phyloP scores from a whole-genome alignment of 352 stramenopile species.

The Blastocystis sp. region DNA sequence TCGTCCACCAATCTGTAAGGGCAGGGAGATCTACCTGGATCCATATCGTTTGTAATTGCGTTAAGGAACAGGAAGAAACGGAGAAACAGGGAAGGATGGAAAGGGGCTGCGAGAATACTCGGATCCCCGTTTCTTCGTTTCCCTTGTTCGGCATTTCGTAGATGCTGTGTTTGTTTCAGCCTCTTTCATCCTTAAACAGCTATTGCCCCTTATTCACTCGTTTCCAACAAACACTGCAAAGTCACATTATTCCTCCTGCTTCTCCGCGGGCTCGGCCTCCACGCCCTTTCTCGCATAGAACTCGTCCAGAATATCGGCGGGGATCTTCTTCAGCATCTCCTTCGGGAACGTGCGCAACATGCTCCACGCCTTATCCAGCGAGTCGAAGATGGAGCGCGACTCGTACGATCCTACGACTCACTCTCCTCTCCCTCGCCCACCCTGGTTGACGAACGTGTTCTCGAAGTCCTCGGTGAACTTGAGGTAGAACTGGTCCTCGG shows the following conservation, averaged over 20 bases:
- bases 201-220: background rate
- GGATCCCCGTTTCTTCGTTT: background rate
- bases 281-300: conserved; percentile 79
- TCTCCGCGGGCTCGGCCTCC: background rate
- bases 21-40: conserved; percentile 77
- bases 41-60: conserved; percentile 42
- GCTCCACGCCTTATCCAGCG: conserved; percentile 91
- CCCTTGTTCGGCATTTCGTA: background rate
- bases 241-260: background rate
- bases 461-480: conserved; percentile 98
- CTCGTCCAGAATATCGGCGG: conserved; percentile 89
- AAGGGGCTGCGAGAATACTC: too few species aligned
- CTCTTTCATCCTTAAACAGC: background rate
- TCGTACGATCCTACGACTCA: conserved; percentile 75
- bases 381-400: conserved; percentile 93
- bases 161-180: background rate
- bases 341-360: conserved; percentile 95
- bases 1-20: conserved; percentile 96
- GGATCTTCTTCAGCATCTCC: conserved; percentile 98
- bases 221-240: background rate
- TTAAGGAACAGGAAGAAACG: background rate
- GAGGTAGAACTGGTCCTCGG: conserved; percentile 96
- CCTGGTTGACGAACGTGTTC: conserved; percentile 91
- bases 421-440: conserved; percentile 29
- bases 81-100: background rate